Base-by-base conservation (phyloP, 192 early-diverging fungal genomes). In the Coemansia sp. region DNA sequence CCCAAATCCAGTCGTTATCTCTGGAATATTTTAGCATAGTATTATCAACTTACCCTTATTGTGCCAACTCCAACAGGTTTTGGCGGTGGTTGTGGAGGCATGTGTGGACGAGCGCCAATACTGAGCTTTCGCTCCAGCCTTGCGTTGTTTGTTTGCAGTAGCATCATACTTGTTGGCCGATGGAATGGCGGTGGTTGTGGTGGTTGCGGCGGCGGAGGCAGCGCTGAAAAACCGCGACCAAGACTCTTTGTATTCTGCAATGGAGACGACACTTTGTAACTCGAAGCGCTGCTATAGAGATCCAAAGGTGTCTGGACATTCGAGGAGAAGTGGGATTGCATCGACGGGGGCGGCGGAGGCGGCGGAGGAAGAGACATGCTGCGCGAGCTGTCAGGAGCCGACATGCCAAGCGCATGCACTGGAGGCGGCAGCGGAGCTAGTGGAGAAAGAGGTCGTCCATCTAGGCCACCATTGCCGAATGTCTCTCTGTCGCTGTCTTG, bases 21-120 rank as follows among this genome's bases (percentile, higher is more conserved):
- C 19, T 8, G 4, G 48, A 18, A 50, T 50, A 6, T 8, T 32
- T 8, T 8, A 50, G 6, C 48, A 16, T 50, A 50, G 41, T 39
- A 21, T 58, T 6, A 23, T 7, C 13, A 45, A 59, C 67, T 48
- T 70, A 76, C 74, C 63, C 65, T 76, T 56, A 67, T 13, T n/a
- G 64, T n/a, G 59, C 59, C 58, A 18, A 81, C 68, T 9, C 70
- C 67, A 9, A 67, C 54, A 13, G 79, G 79, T 59, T 82, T 82
- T n/a, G 74, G 71, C 38, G 74, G 57, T n/a, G 57, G 57, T 16
- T 4, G 38, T 19, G 57, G 57, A 59, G n/a, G 57, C 39, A 41
- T 38, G 16, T 15, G 21, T 23, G 74, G 39, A 69, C 44, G 40
- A 49, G 38, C 21, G 61, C 63, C 10, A 54, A 54, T 26, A 18